Conservation (phyloP, 2,329 filamentous ascomycete species). For the Sporothrix schenckii region DNA sequence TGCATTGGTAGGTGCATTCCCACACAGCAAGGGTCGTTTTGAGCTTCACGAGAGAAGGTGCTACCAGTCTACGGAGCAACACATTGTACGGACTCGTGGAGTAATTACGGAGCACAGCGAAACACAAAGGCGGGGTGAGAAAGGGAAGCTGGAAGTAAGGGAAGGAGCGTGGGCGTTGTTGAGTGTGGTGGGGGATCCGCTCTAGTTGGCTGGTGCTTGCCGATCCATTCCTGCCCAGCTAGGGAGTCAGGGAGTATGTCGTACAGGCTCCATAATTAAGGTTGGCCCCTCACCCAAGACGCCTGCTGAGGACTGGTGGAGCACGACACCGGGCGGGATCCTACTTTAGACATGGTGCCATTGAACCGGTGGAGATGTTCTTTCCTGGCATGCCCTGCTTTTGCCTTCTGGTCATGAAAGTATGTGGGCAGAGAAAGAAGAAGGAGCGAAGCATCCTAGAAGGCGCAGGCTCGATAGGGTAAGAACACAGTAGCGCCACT, state of each 20-base stretch:
- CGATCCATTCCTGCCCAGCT: slow-evolving; percentile 20
- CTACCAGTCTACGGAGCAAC: background rate
- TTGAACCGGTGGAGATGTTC: slow-evolving; percentile 9
- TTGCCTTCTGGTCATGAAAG: background rate
- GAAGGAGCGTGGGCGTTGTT: background rate
- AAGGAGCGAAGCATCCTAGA: background rate
- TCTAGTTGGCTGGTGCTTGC: slow-evolving; percentile 4
- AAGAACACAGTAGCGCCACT: slow-evolving; percentile 16
- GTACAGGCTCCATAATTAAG: slow-evolving; percentile 31
- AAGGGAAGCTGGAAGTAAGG: background rate
- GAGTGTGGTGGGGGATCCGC: background rate
- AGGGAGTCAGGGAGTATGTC: background rate
- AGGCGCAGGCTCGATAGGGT: background rate
- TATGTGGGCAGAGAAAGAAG: slow-evolving; percentile 10
- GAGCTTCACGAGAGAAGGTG: background rate
- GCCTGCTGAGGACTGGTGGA: background rate
- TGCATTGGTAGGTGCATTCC: slow-evolving; percentile 4
- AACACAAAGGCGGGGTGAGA: slow-evolving; percentile 14
- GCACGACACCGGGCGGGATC: background rate
- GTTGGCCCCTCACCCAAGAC: background rate
- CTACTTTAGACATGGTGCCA: slow-evolving; percentile 12
- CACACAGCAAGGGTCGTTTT: background rate
- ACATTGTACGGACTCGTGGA: too few species aligned
- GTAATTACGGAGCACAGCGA: background rate
- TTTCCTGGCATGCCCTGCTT: slow-evolving; percentile 26